Evolutionary conservation across 805 yeast species (phyloP), one percentile per base, ranked within the genome.

Genomic region (Wickerhamiella domercqiae): DNA sequence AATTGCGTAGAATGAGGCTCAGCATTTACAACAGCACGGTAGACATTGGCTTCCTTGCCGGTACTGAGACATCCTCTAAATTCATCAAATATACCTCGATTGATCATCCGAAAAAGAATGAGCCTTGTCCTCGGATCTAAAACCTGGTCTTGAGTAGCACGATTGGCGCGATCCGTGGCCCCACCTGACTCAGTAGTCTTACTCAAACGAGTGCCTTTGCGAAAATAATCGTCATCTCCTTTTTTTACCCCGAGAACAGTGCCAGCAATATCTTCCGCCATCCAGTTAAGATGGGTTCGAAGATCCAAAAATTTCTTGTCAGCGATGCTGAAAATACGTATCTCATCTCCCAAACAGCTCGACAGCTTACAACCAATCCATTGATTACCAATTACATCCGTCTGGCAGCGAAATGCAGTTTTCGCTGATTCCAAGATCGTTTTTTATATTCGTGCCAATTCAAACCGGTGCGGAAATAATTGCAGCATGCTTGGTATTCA

Each of bases 21-120:
- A 24, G 11, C 11, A 28, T 30, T 21, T 6, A 13, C 16, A 2
- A 45, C 49, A 9, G 93, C 95, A 53, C 81, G 87, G 55, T 90
- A 90, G 0, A 90, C 96, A 52, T 90, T 90, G n/a, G 98, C 98
- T 58, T 90, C 99, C 56, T 90, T 90, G 34, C 99, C 99, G 0
- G 98, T 90, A 50, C 90, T 75, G 35, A 90, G 67, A 55, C 97
- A 90, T 9, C 98, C 98, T 49, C 86, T 82, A 50, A 90, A 76
- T 47, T 79, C 73, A 2, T 90, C 73, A 24, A 90, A 72, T 4
- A 81, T 69, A 3, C 94, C 94, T 48, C 80, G 76, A 51, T 75
- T 80, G 56, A 82, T 76, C 55, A 90, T 66, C 43, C 81, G 82
- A 37, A 76, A 74, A 38, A 90, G 64, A 52, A 87, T 87, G 49